Conservation (phyloP, 768 basidiomycete species). For the Kwoniella sp. region DNA sequence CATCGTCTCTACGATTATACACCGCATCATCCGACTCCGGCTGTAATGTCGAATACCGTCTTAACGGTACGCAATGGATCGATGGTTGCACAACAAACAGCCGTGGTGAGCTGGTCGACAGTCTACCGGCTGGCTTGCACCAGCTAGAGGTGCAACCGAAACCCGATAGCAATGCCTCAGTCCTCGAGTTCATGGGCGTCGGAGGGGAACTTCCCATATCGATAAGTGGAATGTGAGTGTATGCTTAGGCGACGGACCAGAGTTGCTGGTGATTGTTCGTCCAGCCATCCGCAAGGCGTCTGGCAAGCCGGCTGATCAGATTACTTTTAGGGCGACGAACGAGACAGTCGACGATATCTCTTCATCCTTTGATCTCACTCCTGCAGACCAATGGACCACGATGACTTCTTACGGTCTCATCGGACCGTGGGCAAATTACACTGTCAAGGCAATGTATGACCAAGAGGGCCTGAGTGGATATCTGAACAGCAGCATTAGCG, state of each 20-base stretch:
- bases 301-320: too few species aligned
- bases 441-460: constrained; percentile 7
- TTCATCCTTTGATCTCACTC: constrained; percentile 5
- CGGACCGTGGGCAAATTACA: not conserved
- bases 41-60: constrained; percentile 4
- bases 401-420: not conserved
- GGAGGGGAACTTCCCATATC: constrained; percentile 7
- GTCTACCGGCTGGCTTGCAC: constrained; percentile 14
- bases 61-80: constrained; percentile 11
- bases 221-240: constrained; percentile 5
- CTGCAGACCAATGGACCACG: constrained; percentile 7
- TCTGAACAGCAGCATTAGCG: constrained; percentile 1
- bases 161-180: not conserved
- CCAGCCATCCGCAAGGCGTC: too few species aligned
- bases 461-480: constrained; percentile 3
- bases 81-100: constrained; percentile 2
- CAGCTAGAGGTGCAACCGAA: constrained; percentile 3
- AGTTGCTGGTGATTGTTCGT: too few species aligned
- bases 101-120: not conserved
- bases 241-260: too few species aligned
- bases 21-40: not conserved
- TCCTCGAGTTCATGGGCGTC: constrained; percentile 17
- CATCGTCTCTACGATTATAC: constrained; percentile 6
- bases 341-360: constrained; percentile 14
- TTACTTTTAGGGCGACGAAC: constrained; percentile 3